Evolutionary conservation across 2,329 filamentous ascomycete genomes (phyloP).

Genomic region (Monilinia fructigena): DNA sequence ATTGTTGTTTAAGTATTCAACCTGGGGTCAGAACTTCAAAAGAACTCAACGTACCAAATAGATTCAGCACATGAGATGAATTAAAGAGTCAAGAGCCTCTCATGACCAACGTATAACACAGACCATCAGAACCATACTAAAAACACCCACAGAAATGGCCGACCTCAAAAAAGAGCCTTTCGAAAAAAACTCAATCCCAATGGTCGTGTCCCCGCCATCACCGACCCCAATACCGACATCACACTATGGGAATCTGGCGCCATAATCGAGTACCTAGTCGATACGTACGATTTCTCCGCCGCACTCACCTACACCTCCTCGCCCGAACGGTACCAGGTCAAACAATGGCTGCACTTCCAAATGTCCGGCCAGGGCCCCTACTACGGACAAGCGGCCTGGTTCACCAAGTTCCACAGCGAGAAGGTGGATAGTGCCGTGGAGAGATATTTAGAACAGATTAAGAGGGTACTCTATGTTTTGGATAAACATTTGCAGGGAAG

Average conservation of each 20-base stretch:
- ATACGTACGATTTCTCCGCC: conserved; percentile 41
- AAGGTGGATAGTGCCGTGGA: conserved; percentile 45
- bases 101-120: background rate
- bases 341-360: conserved; percentile 5
- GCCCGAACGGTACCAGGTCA: background rate
- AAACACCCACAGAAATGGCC: background rate
- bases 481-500: conserved; percentile 43
- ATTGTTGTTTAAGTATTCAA: background rate
- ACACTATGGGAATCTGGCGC: conserved; percentile 42
- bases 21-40: too few species aligned
- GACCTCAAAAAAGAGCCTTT: conserved; percentile 44
- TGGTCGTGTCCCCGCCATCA: conserved; percentile 31
- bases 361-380: conserved; percentile 4
- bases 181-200: conserved; percentile 40
- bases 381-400: conserved; percentile 35
- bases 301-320: background rate
- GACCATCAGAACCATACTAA: background rate
- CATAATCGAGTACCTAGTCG: conserved; percentile 46
- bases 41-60: background rate
- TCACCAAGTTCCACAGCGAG: conserved; percentile 41
- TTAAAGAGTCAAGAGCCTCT: background rate
- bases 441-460: conserved; percentile 46
- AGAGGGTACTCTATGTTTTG: conserved; percentile 41
- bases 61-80: background rate
- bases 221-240: conserved; percentile 45